Percentiles rank a stretch among this genome's conserved stretches.
These are phyloP conservation scores for Helenozyma rhizophorensis DNA, from an alignment of 805 yeast species.

Conservation along the genomic window DNA sequence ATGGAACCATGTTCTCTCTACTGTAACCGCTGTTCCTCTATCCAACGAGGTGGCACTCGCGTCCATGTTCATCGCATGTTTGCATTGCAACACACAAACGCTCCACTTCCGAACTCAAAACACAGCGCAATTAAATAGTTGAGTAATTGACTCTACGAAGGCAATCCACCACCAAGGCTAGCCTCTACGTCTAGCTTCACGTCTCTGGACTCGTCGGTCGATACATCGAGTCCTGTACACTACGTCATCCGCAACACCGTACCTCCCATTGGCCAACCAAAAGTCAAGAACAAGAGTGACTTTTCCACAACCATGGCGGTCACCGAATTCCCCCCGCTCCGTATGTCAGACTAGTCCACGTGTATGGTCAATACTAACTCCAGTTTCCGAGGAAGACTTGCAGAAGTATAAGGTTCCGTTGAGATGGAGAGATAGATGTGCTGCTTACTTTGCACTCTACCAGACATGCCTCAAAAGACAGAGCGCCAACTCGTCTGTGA, in stretches of 20 bases:
- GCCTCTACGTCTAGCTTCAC: no score
- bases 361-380: conserved; percentile 16
- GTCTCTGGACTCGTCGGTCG: no score
- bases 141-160: no score
- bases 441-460: conserved; percentile 45
- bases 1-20: no score
- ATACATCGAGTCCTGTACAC: no score
- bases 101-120: no score
- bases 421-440: conserved; percentile 81
- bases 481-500: conserved; percentile 40
- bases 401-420: conserved; percentile 74
- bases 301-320: conserved; percentile 11
- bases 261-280: conserved; percentile 17
- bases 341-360: conserved; percentile 8
- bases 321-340: conserved; percentile 19
- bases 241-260: conserved; percentile 5
- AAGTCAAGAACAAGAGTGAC: neutral
- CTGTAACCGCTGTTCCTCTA: no score
- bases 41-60: no score
- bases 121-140: no score
- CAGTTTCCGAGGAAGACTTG: conserved; percentile 81
- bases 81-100: no score
- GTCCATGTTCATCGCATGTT: no score
- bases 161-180: no score
- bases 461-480: conserved; percentile 42